Evolutionary conservation across 805 yeast species (phyloP), one percentile per base, ranked within the genome.

Genomic region (Suhomyces sp.): DNA sequence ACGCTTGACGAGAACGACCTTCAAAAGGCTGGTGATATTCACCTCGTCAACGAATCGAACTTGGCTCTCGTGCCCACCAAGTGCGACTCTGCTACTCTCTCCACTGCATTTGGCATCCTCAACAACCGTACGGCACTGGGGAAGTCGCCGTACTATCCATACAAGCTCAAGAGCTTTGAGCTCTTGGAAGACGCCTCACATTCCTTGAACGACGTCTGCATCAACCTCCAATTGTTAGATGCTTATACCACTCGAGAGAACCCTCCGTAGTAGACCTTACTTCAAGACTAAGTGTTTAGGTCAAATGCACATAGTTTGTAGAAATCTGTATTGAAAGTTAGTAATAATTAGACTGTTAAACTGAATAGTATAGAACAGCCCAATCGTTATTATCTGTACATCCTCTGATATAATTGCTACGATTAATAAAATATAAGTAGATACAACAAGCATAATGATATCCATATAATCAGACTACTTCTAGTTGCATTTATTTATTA

Each of bases 241-340:
- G 76, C 78, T 0, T 75, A 68, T 56, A 67, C 71, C 19, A 74
- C 76, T 1, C 68, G 63, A 51, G 79, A 75, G 56, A 76, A 76
- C 48, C 78, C 77, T 27, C 19, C 19, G 19, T 19, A 19, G 19
- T 19, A 19, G 19, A 19, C 19, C 19, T 19, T 19, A 19, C 19
- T 19, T 19, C 3, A 19, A 19, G 19, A 19, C 19, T 19, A 2
- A 19, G 19, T 19, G 19, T 19, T 3, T 19, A 19, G 19, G 19
- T 19, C 19, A 19, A 19, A 19, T 19, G 19, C 19, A 19, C 19
- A 19, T 19, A 19, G 19, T 19, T 19, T 3, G 19, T 19, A 19
- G 19, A 19, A 19, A 19, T 19, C 19, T 19, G 19, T 19, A 19
- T 19, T 19, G 19, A 2, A 19, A 19, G 19, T 19, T 3, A 19